Conservation (phyloP, 2,329 filamentous ascomycete genomes). For the Paecilomyces variotii region DNA sequence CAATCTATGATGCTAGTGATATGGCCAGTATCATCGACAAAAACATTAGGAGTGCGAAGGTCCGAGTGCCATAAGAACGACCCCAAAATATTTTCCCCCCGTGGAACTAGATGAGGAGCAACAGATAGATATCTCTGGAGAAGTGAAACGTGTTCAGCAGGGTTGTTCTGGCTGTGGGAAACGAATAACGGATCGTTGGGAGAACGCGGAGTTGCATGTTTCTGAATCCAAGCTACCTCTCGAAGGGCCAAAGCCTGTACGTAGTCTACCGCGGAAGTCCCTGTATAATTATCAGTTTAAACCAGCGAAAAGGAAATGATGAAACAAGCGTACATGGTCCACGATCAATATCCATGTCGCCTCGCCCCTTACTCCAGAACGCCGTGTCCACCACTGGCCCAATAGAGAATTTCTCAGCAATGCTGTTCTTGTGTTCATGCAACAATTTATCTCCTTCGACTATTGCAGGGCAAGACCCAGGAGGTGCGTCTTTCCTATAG, state of each 20-base stretch:
- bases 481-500: constrained; percentile 22
- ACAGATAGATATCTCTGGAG: constrained; percentile 25
- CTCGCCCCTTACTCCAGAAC: constrained; percentile 16
- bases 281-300: constrained; percentile 13
- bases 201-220: constrained; percentile 16
- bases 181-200: constrained; percentile 12
- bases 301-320: not conserved
- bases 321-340: constrained; percentile 30
- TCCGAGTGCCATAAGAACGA: constrained; percentile 35
- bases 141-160: constrained; percentile 23
- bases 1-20: constrained; percentile 38
- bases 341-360: constrained; percentile 6
- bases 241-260: constrained; percentile 21
- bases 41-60: constrained; percentile 32
- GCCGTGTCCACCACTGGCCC: constrained; percentile 26
- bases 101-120: constrained; percentile 21
- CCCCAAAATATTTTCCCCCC: constrained; percentile 11
- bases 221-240: constrained; percentile 27
- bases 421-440: constrained; percentile 20
- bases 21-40: constrained; percentile 23
- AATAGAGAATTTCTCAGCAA: constrained; percentile 26
- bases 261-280: constrained; percentile 26
- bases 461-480: constrained; percentile 21
- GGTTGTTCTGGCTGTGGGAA: constrained; percentile 19
- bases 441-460: constrained; percentile 15